Evolutionary conservation across 352 stramenopile genomes (phyloP).

Genomic region (Labyrinthula sp.): DNA sequence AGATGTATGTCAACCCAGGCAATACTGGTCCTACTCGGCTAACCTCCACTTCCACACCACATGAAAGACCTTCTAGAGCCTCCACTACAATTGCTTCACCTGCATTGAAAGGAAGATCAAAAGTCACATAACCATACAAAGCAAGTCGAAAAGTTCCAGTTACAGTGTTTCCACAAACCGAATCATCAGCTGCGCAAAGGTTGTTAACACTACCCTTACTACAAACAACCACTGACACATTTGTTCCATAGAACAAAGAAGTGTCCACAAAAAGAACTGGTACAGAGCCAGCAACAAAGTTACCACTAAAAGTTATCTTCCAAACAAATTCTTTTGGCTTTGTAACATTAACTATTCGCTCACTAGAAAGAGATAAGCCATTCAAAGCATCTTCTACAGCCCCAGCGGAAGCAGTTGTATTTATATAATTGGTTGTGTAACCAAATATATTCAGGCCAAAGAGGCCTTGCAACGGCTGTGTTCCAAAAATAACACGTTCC

Average conservation of each 20-base stretch:
- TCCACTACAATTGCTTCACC: conserved; percentile 68
- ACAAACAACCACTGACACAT: conserved; percentile 12
- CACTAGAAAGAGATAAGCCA: conserved; percentile 51
- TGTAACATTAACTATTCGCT: conserved; percentile 46
- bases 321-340: conserved; percentile 43
- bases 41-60: conserved; percentile 66
- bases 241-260: conserved; percentile 2
- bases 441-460: conserved; percentile 67
- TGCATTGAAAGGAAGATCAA: conserved; percentile 64
- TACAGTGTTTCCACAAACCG: conserved; percentile 53
- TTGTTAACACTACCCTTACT: conserved; percentile 8
- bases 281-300: conserved; percentile 50
- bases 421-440: conserved; percentile 45
- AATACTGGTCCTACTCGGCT: conserved; percentile 50
- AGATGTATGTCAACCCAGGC: conserved; percentile 61
- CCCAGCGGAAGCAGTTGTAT: conserved; percentile 38
- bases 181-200: not conserved
- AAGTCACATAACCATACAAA: conserved; percentile 59
- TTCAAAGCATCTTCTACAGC: conserved; percentile 50
- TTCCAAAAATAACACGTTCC: conserved; percentile 49
- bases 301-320: conserved; percentile 55
- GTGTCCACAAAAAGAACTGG: conserved; percentile 34
- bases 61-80: conserved; percentile 65
- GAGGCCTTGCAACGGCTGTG: conserved; percentile 58
- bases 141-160: conserved; percentile 58